Percentiles rank a stretch among this genome's conserved stretches.
These are phyloP conservation scores for Euryodendron excelsum DNA, from an alignment of 148 eudicot species.

Conservation along the genomic window DNA sequence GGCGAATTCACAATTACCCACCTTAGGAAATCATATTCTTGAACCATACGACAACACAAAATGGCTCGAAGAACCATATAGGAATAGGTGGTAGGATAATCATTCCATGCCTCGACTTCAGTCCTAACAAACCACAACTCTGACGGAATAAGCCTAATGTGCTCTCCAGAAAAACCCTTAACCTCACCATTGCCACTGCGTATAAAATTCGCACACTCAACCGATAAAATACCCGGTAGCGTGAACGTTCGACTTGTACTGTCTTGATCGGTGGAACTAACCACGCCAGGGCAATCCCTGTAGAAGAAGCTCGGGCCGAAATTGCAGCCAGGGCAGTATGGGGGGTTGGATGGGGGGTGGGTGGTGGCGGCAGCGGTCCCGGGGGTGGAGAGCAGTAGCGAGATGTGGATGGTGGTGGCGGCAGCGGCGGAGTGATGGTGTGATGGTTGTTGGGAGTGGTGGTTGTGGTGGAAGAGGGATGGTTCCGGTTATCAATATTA, in stretches of 20 bases:
- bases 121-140: conserved; percentile 55
- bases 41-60: conserved; percentile 24
- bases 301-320: conserved; percentile 58
- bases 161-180: conserved; percentile 13
- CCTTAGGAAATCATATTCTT: conserved; percentile 29
- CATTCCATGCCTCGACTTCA: conserved; percentile 64
- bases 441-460: conserved; percentile 9
- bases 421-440: not conserved
- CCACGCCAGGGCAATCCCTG: conserved; percentile 65
- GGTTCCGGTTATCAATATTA: conserved; percentile 8
- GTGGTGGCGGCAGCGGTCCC: not conserved
- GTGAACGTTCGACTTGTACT: conserved; percentile 35
- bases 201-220: conserved; percentile 59
- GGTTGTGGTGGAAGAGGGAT: conserved; percentile 19
- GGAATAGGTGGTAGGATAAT: conserved; percentile 56
- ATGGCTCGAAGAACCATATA: conserved; percentile 41
- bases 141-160: conserved; percentile 61
- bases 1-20: conserved; percentile 76
- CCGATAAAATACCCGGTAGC: conserved; percentile 52
- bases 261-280: conserved; percentile 30
- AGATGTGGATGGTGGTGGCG: conserved; percentile 22
- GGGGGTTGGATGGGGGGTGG: conserved; percentile 46
- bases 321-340: conserved; percentile 42
- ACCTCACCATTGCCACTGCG: conserved; percentile 14
- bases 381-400: conserved; percentile 29